Base-by-base conservation (phyloP, 352 stramenopile genomes). In the Globisporangium recalcitrans region DNA sequence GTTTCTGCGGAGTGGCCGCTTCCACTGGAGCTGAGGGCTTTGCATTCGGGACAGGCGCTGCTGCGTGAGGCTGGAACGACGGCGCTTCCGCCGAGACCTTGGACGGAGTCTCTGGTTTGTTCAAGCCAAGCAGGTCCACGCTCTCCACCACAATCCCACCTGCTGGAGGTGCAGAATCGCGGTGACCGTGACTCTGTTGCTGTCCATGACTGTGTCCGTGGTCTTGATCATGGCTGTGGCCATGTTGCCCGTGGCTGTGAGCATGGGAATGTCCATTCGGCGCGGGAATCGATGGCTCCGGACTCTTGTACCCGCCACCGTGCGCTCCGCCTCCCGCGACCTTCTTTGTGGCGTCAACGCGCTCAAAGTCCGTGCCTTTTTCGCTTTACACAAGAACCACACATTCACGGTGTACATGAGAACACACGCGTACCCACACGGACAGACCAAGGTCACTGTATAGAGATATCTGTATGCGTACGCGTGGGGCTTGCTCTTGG, bases 41-140 rank as follows among this genome's bases (percentile, higher is more conserved):
- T 19, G 47, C 10, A 27, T 61, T 51, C 32, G 26, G 9, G 32
- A 55, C 47, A 40, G 47, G 8, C 38, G n/a, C 55, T 16, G 29
- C 27, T 14, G 14, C n/a, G 10, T 68, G 62, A 16, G 36, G 32
- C 3, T 38, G 22, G 48, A 36, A 54, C 26, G 70, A 56, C 27
- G 51, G 31, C 4, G 55, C 36, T 38, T 44, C 32, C 16, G 46
- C 31, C 6, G 58, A 58, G 24, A 54, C 51, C 24, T 19, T 46
- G 1, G 26, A 32, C 10, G 52, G 2, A 8, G 29, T 32, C 5
- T 62, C 36, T 7, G 65, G 40, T 19, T 82, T 73, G 42, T 82
- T 63, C 11, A 84, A 51, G 9, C 73, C 72, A 13, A 86, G 67
- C 26, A 89, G 40, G 52, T 87, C 77, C 26, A 83, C 70, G 49